Percentiles rank a stretch among this genome's conserved stretches.
These are phyloP conservation scores for Thalassiosira ordinaria DNA, from an alignment of 352 stramenopile genomes.

Conservation along the genomic window DNA sequence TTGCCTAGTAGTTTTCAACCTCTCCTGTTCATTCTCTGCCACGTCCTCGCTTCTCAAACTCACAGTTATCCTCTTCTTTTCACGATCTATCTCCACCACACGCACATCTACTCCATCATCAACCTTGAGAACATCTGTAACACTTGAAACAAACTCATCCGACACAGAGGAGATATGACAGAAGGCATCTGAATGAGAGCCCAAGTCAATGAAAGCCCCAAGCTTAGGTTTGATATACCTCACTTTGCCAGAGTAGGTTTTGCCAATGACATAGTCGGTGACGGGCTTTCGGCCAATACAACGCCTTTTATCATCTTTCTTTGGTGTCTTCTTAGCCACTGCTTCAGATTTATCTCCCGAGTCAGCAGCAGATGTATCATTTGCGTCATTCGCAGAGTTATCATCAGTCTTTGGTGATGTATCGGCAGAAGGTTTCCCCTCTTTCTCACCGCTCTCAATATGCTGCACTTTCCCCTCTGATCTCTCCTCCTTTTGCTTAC, in stretches of 20 bases:
- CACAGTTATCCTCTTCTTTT: constrained; percentile 81
- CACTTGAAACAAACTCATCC: constrained; percentile 74
- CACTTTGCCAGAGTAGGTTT: constrained; percentile 69
- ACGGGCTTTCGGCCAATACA: constrained; percentile 84
- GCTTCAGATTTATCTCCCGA: constrained; percentile 8
- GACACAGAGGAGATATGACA: constrained; percentile 79
- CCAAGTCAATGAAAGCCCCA: constrained; percentile 84
- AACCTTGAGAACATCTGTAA: constrained; percentile 66
- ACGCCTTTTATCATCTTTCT: constrained; percentile 69
- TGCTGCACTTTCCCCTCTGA: too few species aligned
- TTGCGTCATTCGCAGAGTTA: too few species aligned
- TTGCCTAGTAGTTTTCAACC: constrained; percentile 22
- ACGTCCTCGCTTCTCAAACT: constrained; percentile 73
- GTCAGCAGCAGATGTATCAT: constrained; percentile 3
- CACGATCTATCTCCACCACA: constrained; percentile 77
- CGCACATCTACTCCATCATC: constrained; percentile 61
- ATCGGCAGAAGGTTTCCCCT: too few species aligned
- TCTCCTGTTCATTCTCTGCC: constrained; percentile 43
- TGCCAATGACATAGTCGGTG: constrained; percentile 80
- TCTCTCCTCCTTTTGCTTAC: constrained; percentile 27
- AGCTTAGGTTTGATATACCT: constrained; percentile 82
- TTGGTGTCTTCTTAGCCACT: constrained; percentile 50
- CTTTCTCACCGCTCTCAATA: too few species aligned
- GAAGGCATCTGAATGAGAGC: constrained; percentile 83
- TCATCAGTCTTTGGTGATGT: too few species aligned